Base-by-base conservation (phyloP, 2,329 filamentous ascomycete genomes). In the Dothideomycetes sp. region DNA sequence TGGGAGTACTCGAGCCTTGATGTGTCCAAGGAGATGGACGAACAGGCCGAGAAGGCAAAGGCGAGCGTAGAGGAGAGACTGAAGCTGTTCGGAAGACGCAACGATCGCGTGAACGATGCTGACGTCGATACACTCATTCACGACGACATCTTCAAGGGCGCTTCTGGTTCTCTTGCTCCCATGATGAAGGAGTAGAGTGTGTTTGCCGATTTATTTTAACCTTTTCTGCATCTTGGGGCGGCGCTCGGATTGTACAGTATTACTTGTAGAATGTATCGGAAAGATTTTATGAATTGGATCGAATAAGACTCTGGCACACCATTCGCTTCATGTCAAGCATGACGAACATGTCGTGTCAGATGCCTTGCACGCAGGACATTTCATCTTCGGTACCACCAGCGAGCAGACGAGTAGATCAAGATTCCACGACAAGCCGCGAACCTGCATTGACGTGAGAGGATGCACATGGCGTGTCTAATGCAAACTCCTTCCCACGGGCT, bases 1-100 rank as follows among this genome's bases (percentile, higher is more conserved):
- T 98, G 84, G 79, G 85, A 94, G 58, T 88, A 85, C 62, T 78
- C 82, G 54, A 73, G 74, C 43, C 28, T 62, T 36, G 51, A 58
- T 22, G 52, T 54, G 9, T 49, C 18, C 15, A 49, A 53, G 44
- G 54, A 59, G 24, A 49, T 63, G 55, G 59, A 63, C 30, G 47
- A 47, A 27, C 53, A 60, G 50, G 57, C 54, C 16, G 51, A 56
- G 42, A 43, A 48, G 49, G 50, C 55, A 15, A 43, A 46, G 33
- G 42, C 47, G 34, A 47, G 43, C 38, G 43, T 60, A 10, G 53
- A 54, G 4, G 51, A 56, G 46, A 49, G 49, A 34, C 34, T 54
- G 44, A 49, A 51, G 19, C 34, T 53, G 36, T 51, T 59, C 40
- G 52, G 54, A 17, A 44, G 49, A 41, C 51, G 47, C 37, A 48